Evolutionary conservation across 2,329 filamentous ascomycete genomes (phyloP).

Genomic region (Pyrenophora tritici-repentis): DNA sequence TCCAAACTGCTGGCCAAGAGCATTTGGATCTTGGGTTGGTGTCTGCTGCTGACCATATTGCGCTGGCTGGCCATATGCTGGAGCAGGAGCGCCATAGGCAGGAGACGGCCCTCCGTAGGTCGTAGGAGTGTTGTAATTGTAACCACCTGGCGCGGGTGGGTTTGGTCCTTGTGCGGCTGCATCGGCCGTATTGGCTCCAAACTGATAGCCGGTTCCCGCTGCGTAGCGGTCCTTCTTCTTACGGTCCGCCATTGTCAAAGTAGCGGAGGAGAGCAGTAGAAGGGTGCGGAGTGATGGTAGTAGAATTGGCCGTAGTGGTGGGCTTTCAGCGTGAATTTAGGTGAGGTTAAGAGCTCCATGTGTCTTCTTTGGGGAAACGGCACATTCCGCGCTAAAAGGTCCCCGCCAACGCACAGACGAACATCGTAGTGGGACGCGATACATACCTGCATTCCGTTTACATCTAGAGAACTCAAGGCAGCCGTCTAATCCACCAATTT

Average conservation of each 20-base stretch:
- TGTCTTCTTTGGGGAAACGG: slow-evolving; percentile 44
- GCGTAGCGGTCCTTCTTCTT: slow-evolving; percentile 97
- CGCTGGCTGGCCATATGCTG: slow-evolving; percentile 37
- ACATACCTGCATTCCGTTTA: neutral
- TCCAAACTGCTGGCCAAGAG: slow-evolving; percentile 79
- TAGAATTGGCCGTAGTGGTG: slow-evolving; percentile 18
- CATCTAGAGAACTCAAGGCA: slow-evolving; percentile 14
- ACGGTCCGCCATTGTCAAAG: slow-evolving; percentile 40
- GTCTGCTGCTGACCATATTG: slow-evolving; percentile 44
- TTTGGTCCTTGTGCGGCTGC: slow-evolving; percentile 56
- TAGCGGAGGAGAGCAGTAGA: slow-evolving; percentile 14
- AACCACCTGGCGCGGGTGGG: slow-evolving; percentile 24
- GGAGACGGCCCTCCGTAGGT: slow-evolving; percentile 41
- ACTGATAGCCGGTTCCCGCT: slow-evolving; percentile 90
- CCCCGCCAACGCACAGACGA: slow-evolving; percentile 31
- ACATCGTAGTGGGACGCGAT: slow-evolving; percentile 7
- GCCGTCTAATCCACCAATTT: neutral
- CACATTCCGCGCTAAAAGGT: slow-evolving; percentile 34
- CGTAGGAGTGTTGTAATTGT: slow-evolving; percentile 39
- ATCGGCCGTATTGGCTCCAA: slow-evolving; percentile 80
- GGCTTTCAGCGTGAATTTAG: slow-evolving; percentile 28
- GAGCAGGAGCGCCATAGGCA: slow-evolving; percentile 49
- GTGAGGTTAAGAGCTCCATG: slow-evolving; percentile 39
- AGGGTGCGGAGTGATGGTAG: slow-evolving; percentile 14
- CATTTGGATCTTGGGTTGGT: slow-evolving; percentile 62